Percentiles rank a stretch among this genome's conserved stretches.
Conservation (phyloP, 2,329 filamentous ascomycete genomes). For the Clonostachys rhizophaga region DNA sequence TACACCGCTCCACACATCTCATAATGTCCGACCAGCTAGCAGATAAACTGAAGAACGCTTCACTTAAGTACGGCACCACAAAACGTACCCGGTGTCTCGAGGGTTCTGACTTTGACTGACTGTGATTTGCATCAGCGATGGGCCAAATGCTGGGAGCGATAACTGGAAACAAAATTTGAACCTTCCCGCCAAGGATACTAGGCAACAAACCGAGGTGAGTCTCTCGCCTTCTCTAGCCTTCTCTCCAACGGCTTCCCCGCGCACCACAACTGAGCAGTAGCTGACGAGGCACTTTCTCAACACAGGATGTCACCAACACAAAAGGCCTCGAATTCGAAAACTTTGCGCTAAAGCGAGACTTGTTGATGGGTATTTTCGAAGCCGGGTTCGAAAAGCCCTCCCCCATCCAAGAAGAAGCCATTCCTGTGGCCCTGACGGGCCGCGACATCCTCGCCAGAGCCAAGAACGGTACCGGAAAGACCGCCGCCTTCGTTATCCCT, state of each 20-base stretch:
- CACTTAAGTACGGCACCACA: conserved; percentile 28
- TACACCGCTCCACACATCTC: conserved; percentile 7
- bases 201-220: conserved; percentile 74
- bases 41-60: conserved; percentile 36
- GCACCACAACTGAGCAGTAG: background rate
- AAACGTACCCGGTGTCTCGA: background rate
- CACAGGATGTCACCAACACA: conserved; percentile 92
- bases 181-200: conserved; percentile 67
- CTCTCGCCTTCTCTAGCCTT: background rate
- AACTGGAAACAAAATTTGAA: conserved; percentile 75
- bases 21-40: conserved; percentile 39
- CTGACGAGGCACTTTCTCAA: background rate
- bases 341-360: conserved; percentile 88
- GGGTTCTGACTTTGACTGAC: background rate
- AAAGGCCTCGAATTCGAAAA: conserved; percentile 98
- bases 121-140: conserved; percentile 31
- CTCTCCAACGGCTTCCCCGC: background rate
- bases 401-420: conserved; percentile 98
- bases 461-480: conserved; percentile 99
- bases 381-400: conserved; percentile 98
- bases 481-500: conserved; percentile 94
- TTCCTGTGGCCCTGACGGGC: conserved; percentile 91
- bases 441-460: conserved; percentile 93
- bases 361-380: conserved; percentile 99
- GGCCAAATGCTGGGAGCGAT: conserved; percentile 37